Base-by-base conservation (phyloP, 805 yeast species). In the Candida quercuum region DNA sequence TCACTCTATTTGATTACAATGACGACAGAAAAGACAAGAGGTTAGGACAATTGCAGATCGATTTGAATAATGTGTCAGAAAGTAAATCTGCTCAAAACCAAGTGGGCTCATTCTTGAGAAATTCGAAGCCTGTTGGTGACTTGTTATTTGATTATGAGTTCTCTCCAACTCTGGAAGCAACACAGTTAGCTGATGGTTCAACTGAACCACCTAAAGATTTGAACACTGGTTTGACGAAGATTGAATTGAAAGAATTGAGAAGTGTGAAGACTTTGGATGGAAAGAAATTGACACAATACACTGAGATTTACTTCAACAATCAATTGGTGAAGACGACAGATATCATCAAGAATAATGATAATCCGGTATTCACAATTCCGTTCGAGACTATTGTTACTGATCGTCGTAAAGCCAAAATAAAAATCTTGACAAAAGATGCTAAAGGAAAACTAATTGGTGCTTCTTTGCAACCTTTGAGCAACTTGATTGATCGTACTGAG, bases 181-280 rank as follows among this genome's bases (percentile, higher is more conserved):
- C 62, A 69, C 76, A 40, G 60, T 68, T 48, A 64, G 74, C 86
- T 3, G 96, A 87, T 60, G 96, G 96, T 35, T 81, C 89, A 3
- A 69, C 74, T 37, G 81, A 78, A 47, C 87, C 94, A 33, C 85
- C 94, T 32, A 96, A 96, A 32, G 96, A 87, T 47, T 75, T 86
- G 57, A 91, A 91, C 63, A 87, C 97, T 13, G 99, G 99, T 71
- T 80, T 94, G 50, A 77, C 82, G 16, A 72, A 79, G 51, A 64
- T 91, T 48, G 82, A 79, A 42, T 61, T 86, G 33, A 55, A 66
- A 22, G 84, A 78, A 48, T 81, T 84, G 19, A 76, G 86, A 63
- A 75, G 46, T 31, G 38, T 55, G 7, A 39, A 38, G 25, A 40
- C 43, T 12, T 39, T 29, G 12, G 47, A 38, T 30, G 75, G 72